Conservation (phyloP, 345 rosid genomes). For the Carallia pectinifolia region DNA sequence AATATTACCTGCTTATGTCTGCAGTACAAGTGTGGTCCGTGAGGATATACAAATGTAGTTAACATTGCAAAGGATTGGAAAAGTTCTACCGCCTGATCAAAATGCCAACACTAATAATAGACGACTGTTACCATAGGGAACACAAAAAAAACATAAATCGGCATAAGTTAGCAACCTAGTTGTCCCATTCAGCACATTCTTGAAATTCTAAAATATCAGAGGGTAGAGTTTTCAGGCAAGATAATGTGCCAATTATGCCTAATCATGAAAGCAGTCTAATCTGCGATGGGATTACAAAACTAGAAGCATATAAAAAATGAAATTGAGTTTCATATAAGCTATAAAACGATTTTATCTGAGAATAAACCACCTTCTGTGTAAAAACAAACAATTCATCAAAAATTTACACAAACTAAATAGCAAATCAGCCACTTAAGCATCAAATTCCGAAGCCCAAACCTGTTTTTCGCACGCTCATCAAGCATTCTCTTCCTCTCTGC, state of each 20-base stretch:
- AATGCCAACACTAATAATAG: not conserved
- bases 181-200: not conserved
- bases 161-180: not conserved
- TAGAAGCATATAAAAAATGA: no score
- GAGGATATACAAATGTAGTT: not conserved
- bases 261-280: no score
- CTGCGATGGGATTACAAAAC: no score
- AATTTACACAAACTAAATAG: no score
- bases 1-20: slow-evolving; percentile 85
- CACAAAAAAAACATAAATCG: not conserved
- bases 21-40: slow-evolving; percentile 11
- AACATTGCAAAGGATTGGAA: not conserved
- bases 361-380: no score
- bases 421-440: not conserved
- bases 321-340: no score
- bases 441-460: slow-evolving; percentile 33
- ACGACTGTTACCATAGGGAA: not conserved
- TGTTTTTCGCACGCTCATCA: slow-evolving; percentile 83
- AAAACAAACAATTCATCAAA: no score
- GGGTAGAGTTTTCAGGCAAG: no score
- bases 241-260: no score
- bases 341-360: no score
- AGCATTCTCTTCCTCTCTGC: slow-evolving; percentile 93
- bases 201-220: no score
- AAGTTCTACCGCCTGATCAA: slow-evolving; percentile 1